phyloP scores from a whole-genome alignment of 306 rosid species.

The Castanea crenata region DNA sequence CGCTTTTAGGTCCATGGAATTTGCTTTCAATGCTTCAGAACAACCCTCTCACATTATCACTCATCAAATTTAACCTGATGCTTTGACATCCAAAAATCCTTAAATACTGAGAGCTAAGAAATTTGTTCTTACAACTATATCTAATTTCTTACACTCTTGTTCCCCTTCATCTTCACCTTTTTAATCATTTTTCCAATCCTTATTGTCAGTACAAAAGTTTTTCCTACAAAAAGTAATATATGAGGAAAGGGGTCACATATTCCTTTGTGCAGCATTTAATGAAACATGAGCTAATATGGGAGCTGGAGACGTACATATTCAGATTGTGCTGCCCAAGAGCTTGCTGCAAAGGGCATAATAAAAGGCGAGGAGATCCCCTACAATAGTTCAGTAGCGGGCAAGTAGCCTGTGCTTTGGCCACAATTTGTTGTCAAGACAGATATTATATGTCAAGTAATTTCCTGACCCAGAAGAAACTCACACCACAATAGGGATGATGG shows the following conservation, averaged over 20 bases:
- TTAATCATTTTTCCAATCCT: neutral
- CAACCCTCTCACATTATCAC: neutral
- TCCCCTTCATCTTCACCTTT: neutral
- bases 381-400: too few species aligned
- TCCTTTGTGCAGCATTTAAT: too few species aligned
- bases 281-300: too few species aligned
- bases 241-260: neutral
- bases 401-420: too few species aligned
- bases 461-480: too few species aligned
- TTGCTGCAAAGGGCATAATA: too few species aligned
- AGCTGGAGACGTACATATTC: too few species aligned
- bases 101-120: neutral
- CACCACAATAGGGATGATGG: too few species aligned
- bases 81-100: neutral
- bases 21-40: neutral
- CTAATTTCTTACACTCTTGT: neutral
- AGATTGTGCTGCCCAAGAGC: too few species aligned
- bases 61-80: neutral
- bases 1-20: neutral
- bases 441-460: too few species aligned
- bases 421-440: too few species aligned
- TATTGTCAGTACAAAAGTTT: neutral
- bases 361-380: too few species aligned
- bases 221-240: neutral
- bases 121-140: neutral